Evolutionary conservation across 2,329 filamentous ascomycete genomes (phyloP).

Genomic region (Aspergillus pseudonomiae): DNA sequence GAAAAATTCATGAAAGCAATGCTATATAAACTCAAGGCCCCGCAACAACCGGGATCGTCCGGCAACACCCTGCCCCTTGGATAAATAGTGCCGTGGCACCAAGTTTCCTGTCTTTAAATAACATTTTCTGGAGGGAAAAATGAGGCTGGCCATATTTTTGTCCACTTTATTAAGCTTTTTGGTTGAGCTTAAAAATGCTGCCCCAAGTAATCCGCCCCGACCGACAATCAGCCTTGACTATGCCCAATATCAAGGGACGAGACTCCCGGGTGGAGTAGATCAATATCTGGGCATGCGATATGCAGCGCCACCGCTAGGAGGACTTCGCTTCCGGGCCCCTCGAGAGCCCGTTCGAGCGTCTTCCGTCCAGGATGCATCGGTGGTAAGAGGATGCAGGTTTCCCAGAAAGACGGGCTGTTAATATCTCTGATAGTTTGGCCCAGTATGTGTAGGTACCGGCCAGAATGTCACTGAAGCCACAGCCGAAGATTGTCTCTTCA

Average conservation of each 20-base stretch:
- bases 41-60: background rate
- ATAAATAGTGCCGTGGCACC: background rate
- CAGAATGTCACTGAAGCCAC: conserved; percentile 62
- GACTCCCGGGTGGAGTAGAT: conserved; percentile 59
- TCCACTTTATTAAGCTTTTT: background rate
- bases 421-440: conserved; percentile 23
- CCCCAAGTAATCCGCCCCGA: background rate
- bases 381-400: background rate
- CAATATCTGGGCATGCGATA: conserved; percentile 74
- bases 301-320: conserved; percentile 65
- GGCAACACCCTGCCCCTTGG: background rate
- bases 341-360: conserved; percentile 53
- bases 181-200: background rate
- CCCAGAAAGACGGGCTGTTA: background rate
- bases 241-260: conserved; percentile 62
- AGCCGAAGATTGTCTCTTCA: conserved; percentile 36
- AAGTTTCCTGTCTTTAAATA: background rate
- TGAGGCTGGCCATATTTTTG: background rate
- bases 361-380: conserved; percentile 53
- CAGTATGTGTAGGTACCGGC: conserved; percentile 66
- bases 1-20: background rate
- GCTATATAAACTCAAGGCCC: background rate
- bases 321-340: conserved; percentile 66
- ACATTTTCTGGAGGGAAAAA: background rate
- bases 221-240: conserved; percentile 63